Conservation (phyloP, 805 yeast genomes). For the Brettanomyces custersianus region DNA sequence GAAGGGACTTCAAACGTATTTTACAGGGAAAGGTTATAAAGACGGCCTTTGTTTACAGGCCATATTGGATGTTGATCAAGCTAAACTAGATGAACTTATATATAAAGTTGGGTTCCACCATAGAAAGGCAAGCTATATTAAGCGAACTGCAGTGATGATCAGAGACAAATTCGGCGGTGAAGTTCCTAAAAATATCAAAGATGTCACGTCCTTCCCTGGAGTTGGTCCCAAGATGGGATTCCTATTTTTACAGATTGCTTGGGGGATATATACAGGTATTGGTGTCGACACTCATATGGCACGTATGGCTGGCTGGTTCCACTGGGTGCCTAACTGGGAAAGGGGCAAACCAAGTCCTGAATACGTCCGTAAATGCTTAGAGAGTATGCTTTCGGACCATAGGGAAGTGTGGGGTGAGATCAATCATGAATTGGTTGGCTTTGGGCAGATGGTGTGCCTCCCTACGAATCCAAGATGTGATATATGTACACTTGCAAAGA, state of each 20-base stretch:
- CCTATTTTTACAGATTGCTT: slow-evolving; percentile 70
- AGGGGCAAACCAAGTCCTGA: slow-evolving; percentile 60
- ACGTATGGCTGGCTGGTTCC: slow-evolving; percentile 70
- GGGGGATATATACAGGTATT: slow-evolving; percentile 72
- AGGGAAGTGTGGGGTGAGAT: slow-evolving; percentile 70
- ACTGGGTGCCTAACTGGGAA: slow-evolving; percentile 50
- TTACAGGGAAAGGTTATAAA: slow-evolving; percentile 24
- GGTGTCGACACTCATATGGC: slow-evolving; percentile 93
- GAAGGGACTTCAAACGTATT: slow-evolving; percentile 46
- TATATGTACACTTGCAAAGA: slow-evolving; percentile 47
- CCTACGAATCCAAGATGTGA: slow-evolving; percentile 68
- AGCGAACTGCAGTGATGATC: slow-evolving; percentile 48
- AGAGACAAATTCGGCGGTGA: slow-evolving; percentile 47
- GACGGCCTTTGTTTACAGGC: slow-evolving; percentile 55
- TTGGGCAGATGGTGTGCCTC: slow-evolving; percentile 83
- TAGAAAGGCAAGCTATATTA: slow-evolving; percentile 66
- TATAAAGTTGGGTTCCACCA: slow-evolving; percentile 80
- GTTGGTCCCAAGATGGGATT: slow-evolving; percentile 96
- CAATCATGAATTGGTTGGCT: slow-evolving; percentile 83
- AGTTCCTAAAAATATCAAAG: slow-evolving; percentile 62
- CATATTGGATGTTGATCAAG: slow-evolving; percentile 39
- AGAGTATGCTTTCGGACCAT: slow-evolving; percentile 58
- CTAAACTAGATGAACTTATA: slow-evolving; percentile 56
- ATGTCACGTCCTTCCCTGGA: slow-evolving; percentile 68
- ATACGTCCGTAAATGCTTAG: slow-evolving; percentile 55